A percentile compares a stretch with the other conserved stretches of the same genome.
These are phyloP conservation scores for Apiospora koreana DNA, from an alignment of 2,329 filamentous ascomycete genomes.

Conservation along the genomic window DNA sequence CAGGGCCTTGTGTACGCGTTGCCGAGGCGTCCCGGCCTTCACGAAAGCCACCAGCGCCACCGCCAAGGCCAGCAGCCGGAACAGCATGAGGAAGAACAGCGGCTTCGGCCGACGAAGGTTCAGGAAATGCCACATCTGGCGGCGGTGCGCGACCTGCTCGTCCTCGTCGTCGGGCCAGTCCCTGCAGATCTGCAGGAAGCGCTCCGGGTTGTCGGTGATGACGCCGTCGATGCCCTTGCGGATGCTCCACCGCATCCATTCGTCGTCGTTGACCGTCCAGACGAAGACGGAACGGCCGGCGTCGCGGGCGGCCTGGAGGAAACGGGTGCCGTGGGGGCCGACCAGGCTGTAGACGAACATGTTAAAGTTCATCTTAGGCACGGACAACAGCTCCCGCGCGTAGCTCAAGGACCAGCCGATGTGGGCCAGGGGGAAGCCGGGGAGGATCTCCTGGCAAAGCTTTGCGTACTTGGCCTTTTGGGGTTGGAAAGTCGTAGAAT, in stretches of 20 bases:
- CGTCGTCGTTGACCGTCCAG: conserved; percentile 85
- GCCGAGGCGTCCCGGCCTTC: conserved; percentile 20
- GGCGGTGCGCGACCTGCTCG: neutral
- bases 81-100: neutral
- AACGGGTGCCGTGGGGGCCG: conserved; percentile 64
- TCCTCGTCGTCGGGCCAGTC: conserved; percentile 18
- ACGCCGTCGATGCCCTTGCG: conserved; percentile 71
- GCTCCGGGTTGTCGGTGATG: conserved; percentile 79
- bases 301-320: conserved; percentile 62
- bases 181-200: conserved; percentile 63
- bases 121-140: neutral
- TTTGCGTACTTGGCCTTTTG: conserved; percentile 71
- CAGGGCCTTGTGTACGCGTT: conserved; percentile 22
- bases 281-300: conserved; percentile 64
- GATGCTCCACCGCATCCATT: conserved; percentile 82
- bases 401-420: conserved; percentile 69
- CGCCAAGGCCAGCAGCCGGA: conserved; percentile 13
- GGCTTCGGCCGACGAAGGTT: conserved; percentile 3
- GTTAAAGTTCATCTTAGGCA: conserved; percentile 75
- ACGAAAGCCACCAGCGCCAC: conserved; percentile 18
- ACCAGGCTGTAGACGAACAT: conserved; percentile 70
- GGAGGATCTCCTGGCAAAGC: conserved; percentile 61
- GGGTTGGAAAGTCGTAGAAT: too few species aligned
- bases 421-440: conserved; percentile 63
- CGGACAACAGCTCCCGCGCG: conserved; percentile 68